Percentiles rank a stretch among this genome's conserved stretches.
Conservation (phyloP, 164 flowering plant species). For the Piper longum region DNA sequence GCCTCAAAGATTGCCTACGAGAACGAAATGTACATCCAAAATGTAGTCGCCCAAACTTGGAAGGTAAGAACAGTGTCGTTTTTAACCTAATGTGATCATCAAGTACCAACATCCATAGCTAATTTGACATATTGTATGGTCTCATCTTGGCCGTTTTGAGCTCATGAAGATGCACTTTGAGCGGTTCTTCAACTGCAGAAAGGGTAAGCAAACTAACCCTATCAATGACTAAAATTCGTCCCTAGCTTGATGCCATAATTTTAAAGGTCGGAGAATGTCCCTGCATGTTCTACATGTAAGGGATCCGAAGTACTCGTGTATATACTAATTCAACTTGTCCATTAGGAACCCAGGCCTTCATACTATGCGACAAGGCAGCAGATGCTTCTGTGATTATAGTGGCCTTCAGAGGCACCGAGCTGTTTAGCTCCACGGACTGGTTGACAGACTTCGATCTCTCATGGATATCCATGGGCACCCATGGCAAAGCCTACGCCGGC, state of each 20-base stretch:
- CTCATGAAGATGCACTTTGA: conserved; percentile 29
- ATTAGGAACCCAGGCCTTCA: conserved; percentile 1
- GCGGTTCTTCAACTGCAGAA: conserved; percentile 21
- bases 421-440: conserved; percentile 44
- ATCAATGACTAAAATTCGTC: neutral
- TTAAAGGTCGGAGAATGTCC: no score
- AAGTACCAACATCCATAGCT: no score
- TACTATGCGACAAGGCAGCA: conserved; percentile 7
- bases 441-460: conserved; percentile 45
- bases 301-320: no score
- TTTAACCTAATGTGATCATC: no score
- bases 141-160: neutral
- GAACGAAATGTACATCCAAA: conserved; percentile 17
- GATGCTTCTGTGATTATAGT: conserved; percentile 29
- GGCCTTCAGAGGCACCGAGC: conserved; percentile 66
- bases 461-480: conserved; percentile 25
- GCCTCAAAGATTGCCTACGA: conserved; percentile 40
- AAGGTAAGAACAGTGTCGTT: conserved; percentile 16
- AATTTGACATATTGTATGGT: no score
- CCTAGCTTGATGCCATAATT: no score
- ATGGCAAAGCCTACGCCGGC: conserved; percentile 48
- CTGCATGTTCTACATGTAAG: no score
- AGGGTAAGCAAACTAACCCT: conserved; percentile 17
- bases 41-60: conserved; percentile 22
- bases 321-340: neutral